Evolutionary conservation across 768 basidiomycete genomes (phyloP).

Genomic region (Pleurotus ostreatus): DNA sequence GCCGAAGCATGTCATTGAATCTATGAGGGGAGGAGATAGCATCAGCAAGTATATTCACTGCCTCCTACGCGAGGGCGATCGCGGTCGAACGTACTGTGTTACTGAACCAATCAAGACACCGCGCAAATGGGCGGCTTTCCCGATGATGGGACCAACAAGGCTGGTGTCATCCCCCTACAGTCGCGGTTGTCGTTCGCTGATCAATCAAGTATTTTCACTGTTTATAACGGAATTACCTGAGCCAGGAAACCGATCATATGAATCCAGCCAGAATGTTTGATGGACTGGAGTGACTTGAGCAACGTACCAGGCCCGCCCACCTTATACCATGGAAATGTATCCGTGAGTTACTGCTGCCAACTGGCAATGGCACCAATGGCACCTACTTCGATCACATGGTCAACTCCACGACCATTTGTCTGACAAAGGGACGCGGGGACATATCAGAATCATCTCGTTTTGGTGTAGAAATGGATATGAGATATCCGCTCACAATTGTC

Average conservation of each 20-base stretch:
- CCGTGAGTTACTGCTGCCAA: constrained; percentile 16
- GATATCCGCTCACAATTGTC: constrained; percentile 28
- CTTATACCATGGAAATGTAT: constrained; percentile 26
- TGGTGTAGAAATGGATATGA: constrained; percentile 9
- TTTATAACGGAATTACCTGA: constrained; percentile 21
- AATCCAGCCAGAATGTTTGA: constrained; percentile 38
- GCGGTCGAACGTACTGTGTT: constrained; percentile 36
- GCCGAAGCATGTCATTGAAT: constrained; percentile 49
- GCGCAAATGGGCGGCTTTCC: constrained; percentile 36
- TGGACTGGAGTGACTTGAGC: constrained; percentile 33
- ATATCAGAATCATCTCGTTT: neutral
- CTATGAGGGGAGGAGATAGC: constrained; percentile 17
- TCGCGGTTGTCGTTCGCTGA: constrained; percentile 9
- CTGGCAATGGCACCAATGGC: neutral
- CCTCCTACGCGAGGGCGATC: neutral
- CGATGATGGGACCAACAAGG: constrained; percentile 25
- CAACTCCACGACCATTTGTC: constrained; percentile 33
- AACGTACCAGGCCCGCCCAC: constrained; percentile 55
- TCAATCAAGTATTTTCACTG: neutral
- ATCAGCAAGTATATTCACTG: neutral
- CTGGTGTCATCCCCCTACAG: constrained; percentile 24
- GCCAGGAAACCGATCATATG: constrained; percentile 51
- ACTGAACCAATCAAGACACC: constrained; percentile 56
- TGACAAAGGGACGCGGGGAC: constrained; percentile 12
- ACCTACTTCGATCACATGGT: constrained; percentile 33